Base-by-base conservation (phyloP, 768 basidiomycete species). In the Russula brevipes region DNA sequence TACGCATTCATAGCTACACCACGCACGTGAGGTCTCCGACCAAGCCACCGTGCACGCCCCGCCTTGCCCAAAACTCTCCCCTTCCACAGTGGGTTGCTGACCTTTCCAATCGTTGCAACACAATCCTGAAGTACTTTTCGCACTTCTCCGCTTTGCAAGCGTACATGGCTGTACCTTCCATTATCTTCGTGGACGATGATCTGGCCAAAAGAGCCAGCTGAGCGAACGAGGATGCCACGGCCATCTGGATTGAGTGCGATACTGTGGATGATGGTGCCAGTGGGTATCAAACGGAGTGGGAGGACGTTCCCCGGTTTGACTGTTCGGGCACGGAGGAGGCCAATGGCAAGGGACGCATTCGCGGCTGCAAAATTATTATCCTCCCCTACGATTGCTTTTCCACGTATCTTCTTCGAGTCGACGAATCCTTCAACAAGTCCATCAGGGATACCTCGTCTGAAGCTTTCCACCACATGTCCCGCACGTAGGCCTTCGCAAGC, bases 1-100 rank as follows among this genome's bases (percentile, higher is more conserved):
- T 77, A 94, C 85, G 92, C 88, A 75, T 97, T 98, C 94, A 96
- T 96, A 47, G 94, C 94, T 67, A 97, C 87, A 86, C 94, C 94
- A 74, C 94, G 87, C 51, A 96, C 93, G 38, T 82, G 81, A 0
- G 94, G 94, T 68, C 91, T 75, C 71, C 85, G 77, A 17, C 95
- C 95, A 19, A 98, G 76, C 92, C 93, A 95, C 42, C 95, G 80
- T 46, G 80, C 79, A 67, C 96, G 77, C 36, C 97, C 97, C 7
- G 97, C 97, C 75, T 98, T 99, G 14, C 94, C 97, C 39, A 98
- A 75, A 49, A 78, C 85, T 14, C 86, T 79, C 64, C 88, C 85
- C 74, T 93, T 91, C 86, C 93, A 94, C 59, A 95, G 78, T 44
- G 86, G 81, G 72, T 99, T 99, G 77, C 91, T 92, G 59, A 98